These are phyloP conservation scores for Acorus calamus DNA, from an alignment of 106 monocot species.

Conservation along the genomic window DNA sequence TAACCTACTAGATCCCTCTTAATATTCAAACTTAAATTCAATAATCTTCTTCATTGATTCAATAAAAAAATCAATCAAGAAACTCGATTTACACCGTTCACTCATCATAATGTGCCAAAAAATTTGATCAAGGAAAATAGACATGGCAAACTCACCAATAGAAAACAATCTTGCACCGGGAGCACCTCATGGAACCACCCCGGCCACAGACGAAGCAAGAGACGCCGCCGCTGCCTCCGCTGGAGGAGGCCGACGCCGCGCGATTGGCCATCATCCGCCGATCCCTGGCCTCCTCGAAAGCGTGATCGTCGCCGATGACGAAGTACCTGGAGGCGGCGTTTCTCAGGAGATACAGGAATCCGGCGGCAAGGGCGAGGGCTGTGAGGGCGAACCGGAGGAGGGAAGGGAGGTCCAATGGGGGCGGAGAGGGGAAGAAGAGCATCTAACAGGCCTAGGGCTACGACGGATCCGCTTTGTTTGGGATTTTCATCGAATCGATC, in stretches of 20 bases:
- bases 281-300: neutral
- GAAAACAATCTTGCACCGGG: constrained; percentile 40
- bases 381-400: constrained; percentile 30
- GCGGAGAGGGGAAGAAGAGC: constrained; percentile 16
- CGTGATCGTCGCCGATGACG: constrained; percentile 16
- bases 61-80: no score
- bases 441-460: constrained; percentile 29
- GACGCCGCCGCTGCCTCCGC: neutral
- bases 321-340: constrained; percentile 30
- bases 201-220: constrained; percentile 32
- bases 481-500: constrained; percentile 39
- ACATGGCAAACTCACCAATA: constrained; percentile 40
- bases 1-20: no score
- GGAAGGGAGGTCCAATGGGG: constrained; percentile 27
- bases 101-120: neutral
- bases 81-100: no score
- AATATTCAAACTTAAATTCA: no score
- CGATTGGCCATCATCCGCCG: constrained; percentile 3
- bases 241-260: constrained; percentile 7
- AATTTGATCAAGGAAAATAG: neutral
- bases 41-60: no score
- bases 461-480: neutral
- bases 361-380: constrained; percentile 25
- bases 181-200: constrained; percentile 30
- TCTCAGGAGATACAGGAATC: constrained; percentile 15